Percentiles rank a stretch among this genome's conserved stretches.
Evolutionary conservation across 2,329 filamentous ascomycete species (phyloP).

Genomic region (Colletotrichum kahawae): DNA sequence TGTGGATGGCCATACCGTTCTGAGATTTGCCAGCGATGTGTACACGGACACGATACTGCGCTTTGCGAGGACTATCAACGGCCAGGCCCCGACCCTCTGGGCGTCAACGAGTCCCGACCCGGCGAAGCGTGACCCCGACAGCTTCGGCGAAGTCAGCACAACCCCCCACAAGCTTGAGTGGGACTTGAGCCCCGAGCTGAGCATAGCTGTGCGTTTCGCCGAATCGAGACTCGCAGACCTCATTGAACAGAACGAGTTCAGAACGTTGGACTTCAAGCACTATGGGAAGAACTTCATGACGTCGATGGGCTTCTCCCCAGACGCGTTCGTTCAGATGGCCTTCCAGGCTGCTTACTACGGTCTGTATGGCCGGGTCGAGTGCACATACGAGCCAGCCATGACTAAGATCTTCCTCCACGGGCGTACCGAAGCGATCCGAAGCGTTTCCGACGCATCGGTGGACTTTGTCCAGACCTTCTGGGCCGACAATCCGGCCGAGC

Average conservation of each 20-base stretch:
- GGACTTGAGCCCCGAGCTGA: conserved; percentile 94
- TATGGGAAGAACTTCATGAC: conserved; percentile 99
- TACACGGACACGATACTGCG: conserved; percentile 98
- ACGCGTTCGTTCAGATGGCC: conserved; percentile 98
- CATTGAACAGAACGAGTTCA: conserved; percentile 95
- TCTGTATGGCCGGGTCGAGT: conserved; percentile 90
- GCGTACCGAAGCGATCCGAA: conserved; percentile 89
- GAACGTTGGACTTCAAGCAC: conserved; percentile 84
- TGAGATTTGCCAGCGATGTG: conserved; percentile 93
- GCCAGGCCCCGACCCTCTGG: conserved; percentile 90
- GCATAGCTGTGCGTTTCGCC: conserved; percentile 90
- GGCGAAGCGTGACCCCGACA: conserved; percentile 86
- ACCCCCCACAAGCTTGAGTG: conserved; percentile 96
- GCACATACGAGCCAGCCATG: conserved; percentile 98
- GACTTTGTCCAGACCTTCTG: conserved; percentile 94
- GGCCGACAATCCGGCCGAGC: conserved; percentile 82
- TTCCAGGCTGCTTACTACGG: conserved; percentile 99
- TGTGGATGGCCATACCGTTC: conserved; percentile 94
- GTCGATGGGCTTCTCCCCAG: conserved; percentile 93
- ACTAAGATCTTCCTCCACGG: conserved; percentile 94
- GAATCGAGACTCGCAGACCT: conserved; percentile 93
- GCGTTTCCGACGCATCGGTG: conserved; percentile 82
- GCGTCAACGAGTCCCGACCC: conserved; percentile 89
- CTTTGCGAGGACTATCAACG: conserved; percentile 94
- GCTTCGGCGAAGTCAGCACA: conserved; percentile 91